These are phyloP conservation scores for Peronosclerospora sorghi DNA, from an alignment of 352 stramenopile species.

Conservation along the genomic window DNA sequence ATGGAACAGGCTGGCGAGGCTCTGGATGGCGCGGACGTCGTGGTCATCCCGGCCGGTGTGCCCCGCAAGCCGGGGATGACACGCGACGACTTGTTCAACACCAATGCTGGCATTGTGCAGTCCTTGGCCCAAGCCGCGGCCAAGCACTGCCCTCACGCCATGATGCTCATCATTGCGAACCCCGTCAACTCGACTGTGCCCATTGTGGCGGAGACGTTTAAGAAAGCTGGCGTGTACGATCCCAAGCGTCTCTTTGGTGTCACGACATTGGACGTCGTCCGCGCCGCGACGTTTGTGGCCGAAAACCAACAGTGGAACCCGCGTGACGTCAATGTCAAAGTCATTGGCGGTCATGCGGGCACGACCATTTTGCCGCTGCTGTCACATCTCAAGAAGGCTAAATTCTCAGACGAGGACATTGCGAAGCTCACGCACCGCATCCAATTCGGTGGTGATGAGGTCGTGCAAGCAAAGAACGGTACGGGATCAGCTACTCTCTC, in stretches of 20 bases:
- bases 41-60: slow-evolving; percentile 98
- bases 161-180: slow-evolving; percentile 98
- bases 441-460: slow-evolving; percentile 90
- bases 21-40: slow-evolving; percentile 86
- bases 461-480: slow-evolving; percentile 95
- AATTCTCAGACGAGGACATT: slow-evolving; percentile 91
- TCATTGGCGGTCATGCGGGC: slow-evolving; percentile 98
- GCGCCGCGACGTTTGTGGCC: slow-evolving; percentile 93
- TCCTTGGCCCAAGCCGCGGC: slow-evolving; percentile 90
- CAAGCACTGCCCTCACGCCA: slow-evolving; percentile 93
- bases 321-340: slow-evolving; percentile 81
- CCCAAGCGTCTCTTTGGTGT: slow-evolving; percentile 96
- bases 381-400: slow-evolving; percentile 89
- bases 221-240: slow-evolving; percentile 93
- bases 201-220: slow-evolving; percentile 98
- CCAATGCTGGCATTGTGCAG: slow-evolving; percentile 94
- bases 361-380: slow-evolving; percentile 99
- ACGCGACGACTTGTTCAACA: slow-evolving; percentile 93
- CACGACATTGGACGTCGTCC: slow-evolving; percentile 96
- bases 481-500: slow-evolving; percentile 96
- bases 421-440: slow-evolving; percentile 93
- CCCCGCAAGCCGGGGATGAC: slow-evolving; percentile 98
- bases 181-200: slow-evolving; percentile 99
- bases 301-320: slow-evolving; percentile 73
- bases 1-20: slow-evolving; percentile 71